Evolutionary conservation across 257 asterid genomes (phyloP).

Genomic region (Solanum habrochaites): DNA sequence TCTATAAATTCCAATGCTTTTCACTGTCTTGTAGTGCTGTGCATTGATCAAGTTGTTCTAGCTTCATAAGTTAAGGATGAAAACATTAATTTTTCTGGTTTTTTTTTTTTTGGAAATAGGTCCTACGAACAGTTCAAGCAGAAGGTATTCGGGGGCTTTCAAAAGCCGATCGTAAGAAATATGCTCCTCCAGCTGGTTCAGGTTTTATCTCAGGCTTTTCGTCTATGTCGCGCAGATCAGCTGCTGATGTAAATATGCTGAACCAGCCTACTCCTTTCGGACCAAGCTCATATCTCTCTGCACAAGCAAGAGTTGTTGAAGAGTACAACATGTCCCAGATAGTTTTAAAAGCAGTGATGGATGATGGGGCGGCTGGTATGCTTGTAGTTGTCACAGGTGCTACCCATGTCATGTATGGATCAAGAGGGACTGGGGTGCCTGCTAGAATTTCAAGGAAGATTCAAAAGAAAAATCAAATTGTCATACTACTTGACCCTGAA

Average conservation of each 20-base stretch:
- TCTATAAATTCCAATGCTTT: not conserved
- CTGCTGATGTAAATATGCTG: conserved; percentile 35
- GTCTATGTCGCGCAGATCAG: conserved; percentile 61
- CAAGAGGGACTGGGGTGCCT: conserved; percentile 87
- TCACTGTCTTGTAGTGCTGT: not conserved
- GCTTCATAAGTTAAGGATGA: not conserved
- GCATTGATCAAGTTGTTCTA: not conserved
- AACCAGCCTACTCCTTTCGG: conserved; percentile 53
- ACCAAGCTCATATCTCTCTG: conserved; percentile 74
- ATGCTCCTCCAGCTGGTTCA: conserved; percentile 93
- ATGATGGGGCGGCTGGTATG: conserved; percentile 61
- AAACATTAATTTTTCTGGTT: not conserved
- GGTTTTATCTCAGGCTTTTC: conserved; percentile 92
- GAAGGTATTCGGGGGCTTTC: conserved; percentile 79
- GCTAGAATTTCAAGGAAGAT: conserved; percentile 73
- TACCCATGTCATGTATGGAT: conserved; percentile 66
- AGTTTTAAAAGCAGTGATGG: conserved; percentile 52
- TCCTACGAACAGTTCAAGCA: conserved; percentile 77
- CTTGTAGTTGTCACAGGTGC: conserved; percentile 86
- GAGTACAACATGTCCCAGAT: conserved; percentile 80
- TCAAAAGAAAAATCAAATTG: conserved; percentile 70
- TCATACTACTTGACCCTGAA: conserved; percentile 71
- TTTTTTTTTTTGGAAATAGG: conserved; percentile 22
- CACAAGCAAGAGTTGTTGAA: conserved; percentile 86
- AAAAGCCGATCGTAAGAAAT: conserved; percentile 53